These are phyloP conservation scores for Populus pruinosa DNA, from an alignment of 345 rosid genomes.

Conservation along the genomic window DNA sequence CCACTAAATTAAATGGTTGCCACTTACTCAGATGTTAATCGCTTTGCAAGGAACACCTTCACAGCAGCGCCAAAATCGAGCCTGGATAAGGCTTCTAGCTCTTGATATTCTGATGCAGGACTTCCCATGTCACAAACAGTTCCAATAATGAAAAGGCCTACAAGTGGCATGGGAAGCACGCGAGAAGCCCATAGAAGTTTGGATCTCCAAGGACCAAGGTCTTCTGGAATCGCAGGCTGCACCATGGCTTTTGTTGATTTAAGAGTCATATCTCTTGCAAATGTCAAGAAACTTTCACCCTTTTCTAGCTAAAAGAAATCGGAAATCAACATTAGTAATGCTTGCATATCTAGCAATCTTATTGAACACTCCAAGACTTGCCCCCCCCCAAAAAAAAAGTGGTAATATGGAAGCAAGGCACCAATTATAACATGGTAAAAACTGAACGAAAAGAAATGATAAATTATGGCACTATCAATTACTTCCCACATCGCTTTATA, in stretches of 20 bases:
- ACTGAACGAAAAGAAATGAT: neutral
- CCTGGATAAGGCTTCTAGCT: conserved; percentile 76
- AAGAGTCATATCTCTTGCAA: conserved; percentile 84
- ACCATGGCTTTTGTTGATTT: conserved; percentile 80
- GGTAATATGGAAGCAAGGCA: neutral
- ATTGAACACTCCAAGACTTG: neutral
- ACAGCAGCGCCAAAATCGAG: conserved; percentile 83
- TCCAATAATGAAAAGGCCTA: conserved; percentile 81
- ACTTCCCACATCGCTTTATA: neutral
- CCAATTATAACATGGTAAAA: neutral
- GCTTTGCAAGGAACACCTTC: conserved; percentile 87
- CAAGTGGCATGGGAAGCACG: conserved; percentile 94
- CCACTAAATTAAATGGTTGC: neutral
- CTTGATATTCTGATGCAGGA: conserved; percentile 65
- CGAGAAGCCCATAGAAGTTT: conserved; percentile 94
- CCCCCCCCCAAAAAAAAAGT: too few species aligned
- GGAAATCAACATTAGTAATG: conserved; percentile 11
- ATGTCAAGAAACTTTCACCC: conserved; percentile 85
- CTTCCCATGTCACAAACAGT: conserved; percentile 61
- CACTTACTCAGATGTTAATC: conserved; percentile 83
- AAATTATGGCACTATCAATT: neutral
- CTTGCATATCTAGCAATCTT: neutral
- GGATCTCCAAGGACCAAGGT: conserved; percentile 80
- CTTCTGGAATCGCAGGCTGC: conserved; percentile 54
- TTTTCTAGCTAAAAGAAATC: conserved; percentile 56